Conservation (phyloP, 2,329 filamentous ascomycete species). For the Phyllosticta ampelicida region DNA sequence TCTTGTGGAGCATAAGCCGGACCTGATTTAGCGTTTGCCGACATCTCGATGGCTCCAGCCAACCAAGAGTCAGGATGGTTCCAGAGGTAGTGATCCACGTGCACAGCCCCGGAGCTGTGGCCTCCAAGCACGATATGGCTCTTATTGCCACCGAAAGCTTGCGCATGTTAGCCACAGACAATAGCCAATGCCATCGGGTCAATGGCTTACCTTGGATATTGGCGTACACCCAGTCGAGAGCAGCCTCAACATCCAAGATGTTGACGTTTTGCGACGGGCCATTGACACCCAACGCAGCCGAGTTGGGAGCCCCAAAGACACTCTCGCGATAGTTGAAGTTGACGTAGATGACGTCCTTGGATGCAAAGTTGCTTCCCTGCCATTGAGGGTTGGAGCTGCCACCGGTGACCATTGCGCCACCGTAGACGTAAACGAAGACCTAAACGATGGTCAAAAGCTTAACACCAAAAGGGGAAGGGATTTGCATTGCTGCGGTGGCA, state of each 20-base stretch:
- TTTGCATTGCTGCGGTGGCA: background rate
- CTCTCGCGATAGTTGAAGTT: slow-evolving; percentile 28
- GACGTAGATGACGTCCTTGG: slow-evolving; percentile 11
- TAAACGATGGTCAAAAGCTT: slow-evolving; percentile 2
- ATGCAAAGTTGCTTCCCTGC: slow-evolving; percentile 11
- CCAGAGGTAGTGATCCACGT: slow-evolving; percentile 16
- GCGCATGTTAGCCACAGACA: background rate
- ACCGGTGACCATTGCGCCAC: slow-evolving; percentile 34
- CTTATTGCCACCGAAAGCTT: slow-evolving; percentile 35
- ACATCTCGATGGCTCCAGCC: slow-evolving; percentile 22
- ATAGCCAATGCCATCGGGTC: background rate
- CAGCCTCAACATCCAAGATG: slow-evolving; percentile 29
- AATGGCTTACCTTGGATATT: slow-evolving; percentile 21
- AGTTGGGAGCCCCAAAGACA: slow-evolving; percentile 9
- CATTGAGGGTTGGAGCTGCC: slow-evolving; percentile 29
- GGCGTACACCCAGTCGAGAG: slow-evolving; percentile 31
- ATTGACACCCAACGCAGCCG: background rate
- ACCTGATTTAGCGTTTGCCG: slow-evolving; percentile 23
- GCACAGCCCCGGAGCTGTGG: slow-evolving; percentile 14
- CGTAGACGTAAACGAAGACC: slow-evolving; percentile 37
- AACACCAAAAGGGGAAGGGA: background rate
- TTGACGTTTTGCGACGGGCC: slow-evolving; percentile 23
- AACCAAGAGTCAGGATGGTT: slow-evolving; percentile 19
- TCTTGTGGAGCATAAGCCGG: slow-evolving; percentile 5
- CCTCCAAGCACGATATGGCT: slow-evolving; percentile 31